Evolutionary conservation across 106 monocot genomes (phyloP), one percentile per base, ranked within the genome.

Genomic region (Platanthera guangdongensis): DNA sequence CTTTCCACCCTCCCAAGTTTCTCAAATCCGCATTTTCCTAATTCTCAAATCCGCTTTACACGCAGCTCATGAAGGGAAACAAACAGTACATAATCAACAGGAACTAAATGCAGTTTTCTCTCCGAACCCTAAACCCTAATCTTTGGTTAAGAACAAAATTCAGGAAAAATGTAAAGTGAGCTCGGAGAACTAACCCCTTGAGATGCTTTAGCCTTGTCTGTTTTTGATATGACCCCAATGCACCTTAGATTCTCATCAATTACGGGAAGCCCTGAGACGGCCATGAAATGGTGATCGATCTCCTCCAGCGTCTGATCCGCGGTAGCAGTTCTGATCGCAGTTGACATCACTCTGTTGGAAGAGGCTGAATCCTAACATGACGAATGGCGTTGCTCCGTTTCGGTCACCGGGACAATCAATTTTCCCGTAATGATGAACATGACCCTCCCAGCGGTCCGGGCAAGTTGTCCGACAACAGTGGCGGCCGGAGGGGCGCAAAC

Each of bases 341-440:
- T 81, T 72, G 92, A 85, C 92, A 95, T 95, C 71, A 92, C 90
- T n/a, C n/a, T n/a, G n/a, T n/a, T n/a, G n/a, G n/a, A n/a, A n/a
- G n/a, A n/a, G n/a, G n/a, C n/a, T n/a, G n/a, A n/a, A n/a, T n/a
- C n/a, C n/a, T n/a, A n/a, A n/a, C n/a, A n/a, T n/a, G n/a, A n/a
- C n/a, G n/a, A n/a, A n/a, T n/a, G n/a, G n/a, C n/a, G n/a, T n/a
- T n/a, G n/a, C n/a, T n/a, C n/a, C n/a, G n/a, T n/a, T n/a, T n/a
- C n/a, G n/a, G n/a, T n/a, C n/a, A n/a, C n/a, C n/a, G n/a, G n/a
- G n/a, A n/a, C n/a, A n/a, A n/a, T n/a, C n/a, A n/a, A n/a, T n/a
- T n/a, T n/a, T n/a, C n/a, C n/a, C n/a, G n/a, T n/a, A n/a, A n/a
- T n/a, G n/a, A n/a, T n/a, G n/a, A n/a, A n/a, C n/a, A n/a, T n/a